Conservation (phyloP, 371 early-diverging fungal species). For the Mucor sp. region DNA sequence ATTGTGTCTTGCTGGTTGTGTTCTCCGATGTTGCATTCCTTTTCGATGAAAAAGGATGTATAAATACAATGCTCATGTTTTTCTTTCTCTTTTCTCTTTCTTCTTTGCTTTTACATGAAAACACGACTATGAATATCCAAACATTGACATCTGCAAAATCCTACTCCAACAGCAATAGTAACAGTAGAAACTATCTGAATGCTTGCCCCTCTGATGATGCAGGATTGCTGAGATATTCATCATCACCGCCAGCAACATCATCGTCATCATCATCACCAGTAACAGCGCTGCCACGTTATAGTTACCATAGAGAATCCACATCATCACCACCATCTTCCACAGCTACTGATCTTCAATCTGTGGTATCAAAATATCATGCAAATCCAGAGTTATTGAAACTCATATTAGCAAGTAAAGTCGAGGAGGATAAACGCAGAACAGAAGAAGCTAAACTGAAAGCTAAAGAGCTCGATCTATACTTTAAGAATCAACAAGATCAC, state of each 20-base stretch:
- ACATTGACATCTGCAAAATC: slow-evolving; percentile 18
- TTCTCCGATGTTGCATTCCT: neutral
- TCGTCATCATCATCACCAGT: slow-evolving; percentile 2
- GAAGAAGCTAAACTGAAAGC: slow-evolving; percentile 60
- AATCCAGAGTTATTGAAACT: slow-evolving; percentile 59
- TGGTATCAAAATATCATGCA: slow-evolving; percentile 47
- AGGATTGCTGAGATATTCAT: slow-evolving; percentile 12
- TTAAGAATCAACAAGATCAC: slow-evolving; percentile 13
- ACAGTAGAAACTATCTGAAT: neutral
- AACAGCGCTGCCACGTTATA: neutral
- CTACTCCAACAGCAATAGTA: slow-evolving; percentile 1
- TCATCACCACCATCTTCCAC: neutral
- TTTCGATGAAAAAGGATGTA: neutral
- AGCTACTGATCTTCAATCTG: slow-evolving; percentile 25
- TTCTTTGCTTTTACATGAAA: neutral
- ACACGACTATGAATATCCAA: slow-evolving; percentile 21
- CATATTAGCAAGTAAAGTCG: slow-evolving; percentile 59
- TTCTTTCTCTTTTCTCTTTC: neutral
- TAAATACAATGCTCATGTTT: neutral
- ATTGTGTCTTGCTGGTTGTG: neutral
- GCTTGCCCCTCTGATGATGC: slow-evolving; percentile 13
- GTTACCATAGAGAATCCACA: neutral
- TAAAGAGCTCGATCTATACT: slow-evolving; percentile 49
- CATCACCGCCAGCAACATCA: slow-evolving; percentile 1
- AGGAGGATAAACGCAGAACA: slow-evolving; percentile 63